Evolutionary conservation across 129 eudicot species (phyloP).

Genomic region (Glebionis coronaria): DNA sequence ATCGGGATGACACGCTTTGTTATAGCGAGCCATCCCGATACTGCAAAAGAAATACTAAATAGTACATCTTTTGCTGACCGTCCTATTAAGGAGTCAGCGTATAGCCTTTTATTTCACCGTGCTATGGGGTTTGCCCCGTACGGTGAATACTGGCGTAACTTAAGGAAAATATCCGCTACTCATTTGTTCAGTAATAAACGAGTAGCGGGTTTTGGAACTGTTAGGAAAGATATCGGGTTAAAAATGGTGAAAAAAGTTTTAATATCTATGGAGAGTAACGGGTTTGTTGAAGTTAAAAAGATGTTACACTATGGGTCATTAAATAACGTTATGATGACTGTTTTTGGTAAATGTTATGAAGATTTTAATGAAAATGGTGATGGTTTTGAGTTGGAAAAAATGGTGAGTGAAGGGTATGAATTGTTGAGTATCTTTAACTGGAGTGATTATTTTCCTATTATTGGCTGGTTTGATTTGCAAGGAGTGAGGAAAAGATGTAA

Average conservation of each 20-base stretch:
- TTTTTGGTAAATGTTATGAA: constrained; percentile 57
- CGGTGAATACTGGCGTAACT: constrained; percentile 83
- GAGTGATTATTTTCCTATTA: constrained; percentile 78
- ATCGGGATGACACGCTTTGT: constrained; percentile 80
- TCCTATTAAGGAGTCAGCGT: constrained; percentile 87
- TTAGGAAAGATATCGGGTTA: constrained; percentile 50
- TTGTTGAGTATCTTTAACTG: constrained; percentile 73
- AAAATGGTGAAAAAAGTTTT: constrained; percentile 46
- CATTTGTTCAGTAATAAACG: constrained; percentile 70
- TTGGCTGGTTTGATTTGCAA: constrained; percentile 77
- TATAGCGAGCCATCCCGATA: constrained; percentile 63
- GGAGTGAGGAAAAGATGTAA: constrained; percentile 74
- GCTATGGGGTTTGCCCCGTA: constrained; percentile 97
- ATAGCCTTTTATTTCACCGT: constrained; percentile 67
- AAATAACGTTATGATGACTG: constrained; percentile 87
- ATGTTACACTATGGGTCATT: constrained; percentile 72
- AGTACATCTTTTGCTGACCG: constrained; percentile 78
- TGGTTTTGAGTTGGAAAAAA: constrained; percentile 40
- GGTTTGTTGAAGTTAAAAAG: constrained; percentile 56
- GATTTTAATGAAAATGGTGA: constrained; percentile 13
- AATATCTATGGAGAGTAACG: constrained; percentile 36
- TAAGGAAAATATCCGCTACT: constrained; percentile 66
- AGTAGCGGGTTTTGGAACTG: constrained; percentile 36
- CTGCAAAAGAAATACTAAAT: constrained; percentile 63
- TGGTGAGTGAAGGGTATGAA: constrained; percentile 95